These are phyloP conservation scores for Athelia sp. DNA, from an alignment of 1,284 basidiomycete species.

Conservation along the genomic window DNA sequence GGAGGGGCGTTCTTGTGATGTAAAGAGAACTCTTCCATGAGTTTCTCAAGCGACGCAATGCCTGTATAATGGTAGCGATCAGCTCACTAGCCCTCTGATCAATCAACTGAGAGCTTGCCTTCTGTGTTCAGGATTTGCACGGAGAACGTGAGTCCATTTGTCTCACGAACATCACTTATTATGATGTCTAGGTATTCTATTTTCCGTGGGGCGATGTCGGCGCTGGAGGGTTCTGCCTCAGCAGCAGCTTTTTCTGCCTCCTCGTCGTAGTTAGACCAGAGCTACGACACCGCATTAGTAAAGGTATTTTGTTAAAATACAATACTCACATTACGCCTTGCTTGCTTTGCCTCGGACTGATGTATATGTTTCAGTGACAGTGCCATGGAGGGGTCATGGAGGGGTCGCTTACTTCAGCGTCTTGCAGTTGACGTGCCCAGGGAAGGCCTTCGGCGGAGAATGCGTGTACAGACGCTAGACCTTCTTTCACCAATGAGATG, in stretches of 20 bases:
- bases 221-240: conserved; percentile 37
- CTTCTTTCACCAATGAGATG: conserved; percentile 79
- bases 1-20: conserved; percentile 69
- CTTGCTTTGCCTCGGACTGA: conserved; percentile 76
- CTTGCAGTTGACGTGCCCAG: conserved; percentile 75
- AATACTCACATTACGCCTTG: conserved; percentile 65
- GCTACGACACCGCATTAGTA: conserved; percentile 35
- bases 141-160: conserved; percentile 80
- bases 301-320: no score
- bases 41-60: conserved; percentile 83
- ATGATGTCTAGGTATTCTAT: conserved; percentile 89
- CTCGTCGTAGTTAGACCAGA: conserved; percentile 81
- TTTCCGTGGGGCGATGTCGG: conserved; percentile 55
- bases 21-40: conserved; percentile 91
- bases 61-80: conserved; percentile 37
- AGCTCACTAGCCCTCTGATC: conserved; percentile 2
- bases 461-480: conserved; percentile 81
- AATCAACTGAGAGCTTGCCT: conserved; percentile 40
- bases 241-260: conserved; percentile 48
- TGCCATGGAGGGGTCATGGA: no score
- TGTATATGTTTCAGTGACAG: no score
- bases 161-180: conserved; percentile 82
- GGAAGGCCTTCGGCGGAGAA: conserved; percentile 83
- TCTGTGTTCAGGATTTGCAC: conserved; percentile 89
- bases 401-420: conserved; percentile 82